Conservation (phyloP, 2,329 filamentous ascomycete genomes). For the Ustulina deusta region DNA sequence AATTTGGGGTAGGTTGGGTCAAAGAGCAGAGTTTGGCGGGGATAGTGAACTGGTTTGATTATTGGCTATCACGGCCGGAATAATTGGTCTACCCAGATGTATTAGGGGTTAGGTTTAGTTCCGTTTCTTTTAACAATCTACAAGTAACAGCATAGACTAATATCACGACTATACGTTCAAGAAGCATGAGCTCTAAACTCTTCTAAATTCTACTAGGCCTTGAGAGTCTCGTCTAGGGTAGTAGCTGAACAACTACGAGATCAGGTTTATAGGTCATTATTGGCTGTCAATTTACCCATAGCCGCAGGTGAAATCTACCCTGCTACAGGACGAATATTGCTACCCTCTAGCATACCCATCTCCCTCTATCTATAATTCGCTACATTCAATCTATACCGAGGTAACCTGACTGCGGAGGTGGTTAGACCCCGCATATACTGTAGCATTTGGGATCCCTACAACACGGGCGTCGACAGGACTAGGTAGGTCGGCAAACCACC, state of each 20-base stretch:
- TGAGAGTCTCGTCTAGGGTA: no score
- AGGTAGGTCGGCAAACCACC: not conserved
- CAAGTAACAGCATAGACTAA: no score
- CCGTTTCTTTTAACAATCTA: no score
- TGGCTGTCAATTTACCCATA: not conserved
- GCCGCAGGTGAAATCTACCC: not conserved
- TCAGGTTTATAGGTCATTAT: not conserved
- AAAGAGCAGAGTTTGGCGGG: constrained; percentile 49
- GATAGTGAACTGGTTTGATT: constrained; percentile 49
- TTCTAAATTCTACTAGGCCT: no score
- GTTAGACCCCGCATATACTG: not conserved
- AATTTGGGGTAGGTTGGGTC: constrained; percentile 45
- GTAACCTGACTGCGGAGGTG: not conserved
- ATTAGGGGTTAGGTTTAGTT: not conserved
- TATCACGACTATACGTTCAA: no score
- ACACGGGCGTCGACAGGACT: not conserved
- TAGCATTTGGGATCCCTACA: not conserved
- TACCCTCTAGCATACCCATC: not conserved
- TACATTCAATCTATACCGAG: not conserved
- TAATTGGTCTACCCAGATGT: not conserved
- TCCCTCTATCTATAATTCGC: not conserved
- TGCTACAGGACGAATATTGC: no score
- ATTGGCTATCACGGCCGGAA: constrained; percentile 43
- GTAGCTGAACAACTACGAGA: not conserved
- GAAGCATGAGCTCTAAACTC: no score